Conservation (phyloP, 139 green algal genomes). For the Ettlia oleoabundans region DNA sequence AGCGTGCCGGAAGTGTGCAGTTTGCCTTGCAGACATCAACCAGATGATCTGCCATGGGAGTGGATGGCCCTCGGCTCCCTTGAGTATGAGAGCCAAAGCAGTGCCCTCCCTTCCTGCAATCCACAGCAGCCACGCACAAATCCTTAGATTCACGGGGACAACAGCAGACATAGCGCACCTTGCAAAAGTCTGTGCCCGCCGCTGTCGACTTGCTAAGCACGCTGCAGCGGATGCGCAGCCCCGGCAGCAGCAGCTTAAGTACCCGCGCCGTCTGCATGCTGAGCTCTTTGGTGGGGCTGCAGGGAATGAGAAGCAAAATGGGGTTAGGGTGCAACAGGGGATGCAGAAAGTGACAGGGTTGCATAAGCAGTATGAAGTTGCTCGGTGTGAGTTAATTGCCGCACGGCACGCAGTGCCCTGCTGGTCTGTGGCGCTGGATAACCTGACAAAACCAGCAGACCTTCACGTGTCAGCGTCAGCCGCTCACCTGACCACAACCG, state of each 20-base stretch:
- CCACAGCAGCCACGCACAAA: too few species aligned
- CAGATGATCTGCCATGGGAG: too few species aligned
- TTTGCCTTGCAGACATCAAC: not conserved
- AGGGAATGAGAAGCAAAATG: slow-evolving; percentile 61
- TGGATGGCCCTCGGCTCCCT: too few species aligned
- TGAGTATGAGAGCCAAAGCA: too few species aligned
- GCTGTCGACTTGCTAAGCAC: slow-evolving; percentile 83
- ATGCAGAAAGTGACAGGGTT: too few species aligned
- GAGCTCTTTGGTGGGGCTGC: slow-evolving; percentile 91
- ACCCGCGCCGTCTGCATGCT: slow-evolving; percentile 80
- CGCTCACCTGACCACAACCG: slow-evolving; percentile 32
- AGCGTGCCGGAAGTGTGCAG: not conserved
- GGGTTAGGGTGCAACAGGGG: slow-evolving; percentile 6
- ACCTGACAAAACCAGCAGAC: not conserved
- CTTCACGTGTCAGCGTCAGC: not conserved
- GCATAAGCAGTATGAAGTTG: too few species aligned
- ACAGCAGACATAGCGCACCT: too few species aligned
- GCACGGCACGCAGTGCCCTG: too few species aligned
- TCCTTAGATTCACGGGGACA: too few species aligned
- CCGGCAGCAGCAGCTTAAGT: slow-evolving; percentile 78
- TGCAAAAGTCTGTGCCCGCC: slow-evolving; percentile 70
- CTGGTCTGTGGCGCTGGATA: too few species aligned
- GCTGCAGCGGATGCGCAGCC: slow-evolving; percentile 60
- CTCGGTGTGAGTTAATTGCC: too few species aligned
- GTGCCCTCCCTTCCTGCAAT: too few species aligned